Evolutionary conservation across 805 yeast species (phyloP).

Genomic region (Wickerhamiella azyma): DNA sequence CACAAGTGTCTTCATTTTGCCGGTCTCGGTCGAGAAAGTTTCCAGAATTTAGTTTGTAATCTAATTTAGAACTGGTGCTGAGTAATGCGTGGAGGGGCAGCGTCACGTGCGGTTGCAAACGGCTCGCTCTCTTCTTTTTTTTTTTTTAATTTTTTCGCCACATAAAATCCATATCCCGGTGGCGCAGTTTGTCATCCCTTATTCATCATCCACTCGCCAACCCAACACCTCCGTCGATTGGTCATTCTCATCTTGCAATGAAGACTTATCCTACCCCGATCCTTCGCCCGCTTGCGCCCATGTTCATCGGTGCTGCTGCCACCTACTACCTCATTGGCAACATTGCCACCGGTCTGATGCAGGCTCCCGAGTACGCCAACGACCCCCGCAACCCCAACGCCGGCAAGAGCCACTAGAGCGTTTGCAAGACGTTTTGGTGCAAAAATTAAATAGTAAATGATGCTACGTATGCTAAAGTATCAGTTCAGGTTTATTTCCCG

Average conservation of each 20-base stretch:
- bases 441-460: neutral
- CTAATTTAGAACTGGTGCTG: too few species aligned
- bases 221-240: neutral
- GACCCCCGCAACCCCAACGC: constrained; percentile 88
- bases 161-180: too few species aligned
- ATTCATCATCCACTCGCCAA: neutral
- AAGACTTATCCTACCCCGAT: constrained; percentile 38
- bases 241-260: constrained; percentile 11
- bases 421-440: too few species aligned
- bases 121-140: too few species aligned
- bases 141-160: too few species aligned
- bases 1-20: constrained; percentile 8
- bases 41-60: too few species aligned
- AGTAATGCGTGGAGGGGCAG: too few species aligned
- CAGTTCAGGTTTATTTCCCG: constrained; percentile 12
- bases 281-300: constrained; percentile 75
- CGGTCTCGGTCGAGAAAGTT: too few species aligned
- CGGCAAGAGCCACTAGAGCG: constrained; percentile 29
- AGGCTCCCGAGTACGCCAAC: constrained; percentile 66
- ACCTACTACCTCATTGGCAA: constrained; percentile 60
- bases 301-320: constrained; percentile 65
- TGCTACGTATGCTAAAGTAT: constrained; percentile 8
- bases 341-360: constrained; percentile 52
- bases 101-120: too few species aligned
- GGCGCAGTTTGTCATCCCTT: neutral